Percentiles rank a stretch among this genome's conserved stretches.
phyloP scores from a whole-genome alignment of 148 eudicot genomes.

The Camellia japonica region DNA sequence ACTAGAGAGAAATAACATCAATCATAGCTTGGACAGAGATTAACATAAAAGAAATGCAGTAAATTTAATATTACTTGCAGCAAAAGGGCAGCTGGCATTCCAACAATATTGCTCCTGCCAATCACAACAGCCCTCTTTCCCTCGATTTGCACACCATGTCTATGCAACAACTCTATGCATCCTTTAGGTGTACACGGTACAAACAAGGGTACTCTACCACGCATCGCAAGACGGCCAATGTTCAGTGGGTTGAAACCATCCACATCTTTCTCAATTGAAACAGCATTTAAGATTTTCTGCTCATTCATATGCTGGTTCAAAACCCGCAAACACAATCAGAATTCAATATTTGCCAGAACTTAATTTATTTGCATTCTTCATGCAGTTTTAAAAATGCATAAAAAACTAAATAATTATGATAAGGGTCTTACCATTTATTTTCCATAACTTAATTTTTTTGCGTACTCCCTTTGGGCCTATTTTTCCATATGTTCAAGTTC shows the following conservation, averaged over 20 bases:
- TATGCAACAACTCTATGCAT: constrained; percentile 82
- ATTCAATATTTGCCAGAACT: neutral
- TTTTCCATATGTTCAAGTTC: too few species aligned
- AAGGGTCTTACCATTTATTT: too few species aligned
- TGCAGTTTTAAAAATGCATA: neutral
- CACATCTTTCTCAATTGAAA: constrained; percentile 83
- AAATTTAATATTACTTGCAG: constrained; percentile 50
- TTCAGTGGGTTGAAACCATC: constrained; percentile 90
- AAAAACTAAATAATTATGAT: neutral
- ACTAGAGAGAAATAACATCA: neutral
- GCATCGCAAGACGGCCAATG: constrained; percentile 88
- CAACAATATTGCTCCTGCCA: constrained; percentile 95
- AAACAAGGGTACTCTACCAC: constrained; percentile 85
- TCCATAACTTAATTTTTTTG: too few species aligned
- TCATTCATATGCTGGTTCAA: constrained; percentile 79
- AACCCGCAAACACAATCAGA: constrained; percentile 8
- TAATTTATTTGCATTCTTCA: neutral
- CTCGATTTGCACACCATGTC: constrained; percentile 68
- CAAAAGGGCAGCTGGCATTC: constrained; percentile 90
- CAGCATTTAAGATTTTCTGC: constrained; percentile 74
- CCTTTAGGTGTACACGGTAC: constrained; percentile 98
- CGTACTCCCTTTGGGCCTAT: too few species aligned
- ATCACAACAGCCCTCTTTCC: constrained; percentile 90
- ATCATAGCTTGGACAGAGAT: neutral
- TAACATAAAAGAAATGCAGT: neutral